Percentiles rank a stretch among this genome's conserved stretches.
phyloP scores from a whole-genome alignment of 495 filamentous ascomycete genomes.

The Podospora australis region DNA sequence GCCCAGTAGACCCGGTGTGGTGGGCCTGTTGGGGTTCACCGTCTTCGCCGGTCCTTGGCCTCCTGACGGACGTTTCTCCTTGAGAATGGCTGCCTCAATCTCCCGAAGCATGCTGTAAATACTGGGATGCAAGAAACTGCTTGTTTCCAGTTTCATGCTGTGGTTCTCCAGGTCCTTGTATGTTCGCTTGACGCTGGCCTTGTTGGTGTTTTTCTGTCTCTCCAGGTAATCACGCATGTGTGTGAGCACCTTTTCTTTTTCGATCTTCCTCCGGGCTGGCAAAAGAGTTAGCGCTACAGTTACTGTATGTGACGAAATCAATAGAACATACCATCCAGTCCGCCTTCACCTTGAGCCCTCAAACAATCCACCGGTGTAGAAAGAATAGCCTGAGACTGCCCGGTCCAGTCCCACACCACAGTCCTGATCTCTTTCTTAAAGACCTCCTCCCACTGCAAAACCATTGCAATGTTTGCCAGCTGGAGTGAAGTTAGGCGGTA shows the following conservation, averaged over 20 bases:
- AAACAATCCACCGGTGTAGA: constrained; percentile 1
- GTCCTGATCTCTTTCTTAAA: constrained; percentile 7
- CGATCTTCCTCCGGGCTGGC: neutral
- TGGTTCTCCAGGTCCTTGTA: neutral
- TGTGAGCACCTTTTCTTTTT: constrained; percentile 1
- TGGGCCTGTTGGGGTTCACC: constrained; percentile 3
- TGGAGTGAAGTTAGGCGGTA: constrained; percentile 1
- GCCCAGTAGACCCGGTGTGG: constrained; percentile 2
- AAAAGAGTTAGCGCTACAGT: neutral
- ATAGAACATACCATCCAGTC: neutral
- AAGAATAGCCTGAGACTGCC: neutral
- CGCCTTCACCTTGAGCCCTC: neutral
- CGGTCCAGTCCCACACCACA: constrained; percentile 11
- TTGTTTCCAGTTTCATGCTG: constrained; percentile 1
- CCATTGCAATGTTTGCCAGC: constrained; percentile 7
- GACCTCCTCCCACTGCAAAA: constrained; percentile 5
- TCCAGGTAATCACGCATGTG: constrained; percentile 2
- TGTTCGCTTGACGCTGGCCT: constrained; percentile 1
- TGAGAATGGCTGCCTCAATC: constrained; percentile 4
- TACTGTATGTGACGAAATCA: neutral
- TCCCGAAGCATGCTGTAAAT: constrained; percentile 6
- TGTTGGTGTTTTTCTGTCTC: neutral
- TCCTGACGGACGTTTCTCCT: neutral
- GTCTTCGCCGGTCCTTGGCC: neutral
- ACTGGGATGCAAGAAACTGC: neutral